Evolutionary conservation across 805 yeast genomes (phyloP).

Genomic region (Myxozyma melibiosi): DNA sequence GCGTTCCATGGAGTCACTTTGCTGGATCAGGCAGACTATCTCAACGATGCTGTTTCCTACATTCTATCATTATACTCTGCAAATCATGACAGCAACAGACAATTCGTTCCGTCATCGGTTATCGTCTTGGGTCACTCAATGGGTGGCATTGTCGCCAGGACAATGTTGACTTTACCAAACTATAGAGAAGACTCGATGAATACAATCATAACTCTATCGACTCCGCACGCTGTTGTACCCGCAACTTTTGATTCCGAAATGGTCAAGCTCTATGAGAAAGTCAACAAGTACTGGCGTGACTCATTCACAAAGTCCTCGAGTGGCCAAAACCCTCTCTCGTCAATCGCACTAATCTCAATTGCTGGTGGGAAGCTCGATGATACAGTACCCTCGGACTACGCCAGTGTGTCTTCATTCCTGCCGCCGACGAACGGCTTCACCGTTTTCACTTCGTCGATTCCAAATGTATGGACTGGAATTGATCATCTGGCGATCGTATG

Average conservation of each 20-base stretch:
- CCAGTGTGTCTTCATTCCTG: slow-evolving; percentile 68
- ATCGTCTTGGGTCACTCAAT: slow-evolving; percentile 87
- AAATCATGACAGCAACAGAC: slow-evolving; percentile 8
- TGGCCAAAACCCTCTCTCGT: slow-evolving; percentile 46
- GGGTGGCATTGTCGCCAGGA: slow-evolving; percentile 96
- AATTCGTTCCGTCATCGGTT: slow-evolving; percentile 61
- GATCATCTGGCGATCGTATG: slow-evolving; percentile 96
- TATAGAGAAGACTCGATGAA: slow-evolving; percentile 72
- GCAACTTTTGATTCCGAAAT: slow-evolving; percentile 91
- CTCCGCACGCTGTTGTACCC: slow-evolving; percentile 93
- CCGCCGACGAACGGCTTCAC: slow-evolving; percentile 80
- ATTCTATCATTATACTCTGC: slow-evolving; percentile 65
- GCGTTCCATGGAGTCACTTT: slow-evolving; percentile 95
- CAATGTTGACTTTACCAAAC: slow-evolving; percentile 77
- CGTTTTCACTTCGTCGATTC: slow-evolving; percentile 81
- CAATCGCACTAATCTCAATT: slow-evolving; percentile 75
- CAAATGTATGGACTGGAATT: slow-evolving; percentile 88
- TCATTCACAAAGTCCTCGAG: slow-evolving; percentile 47
- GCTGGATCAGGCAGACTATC: slow-evolving; percentile 88
- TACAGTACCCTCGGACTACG: slow-evolving; percentile 87
- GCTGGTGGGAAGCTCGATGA: slow-evolving; percentile 86
- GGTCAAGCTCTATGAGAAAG: slow-evolving; percentile 67
- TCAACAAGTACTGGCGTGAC: slow-evolving; percentile 78
- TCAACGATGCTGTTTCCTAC: slow-evolving; percentile 82
- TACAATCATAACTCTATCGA: slow-evolving; percentile 79